Base-by-base conservation (phyloP, 2,329 filamentous ascomycete genomes). In the Pyrenochaeta sp. region DNA sequence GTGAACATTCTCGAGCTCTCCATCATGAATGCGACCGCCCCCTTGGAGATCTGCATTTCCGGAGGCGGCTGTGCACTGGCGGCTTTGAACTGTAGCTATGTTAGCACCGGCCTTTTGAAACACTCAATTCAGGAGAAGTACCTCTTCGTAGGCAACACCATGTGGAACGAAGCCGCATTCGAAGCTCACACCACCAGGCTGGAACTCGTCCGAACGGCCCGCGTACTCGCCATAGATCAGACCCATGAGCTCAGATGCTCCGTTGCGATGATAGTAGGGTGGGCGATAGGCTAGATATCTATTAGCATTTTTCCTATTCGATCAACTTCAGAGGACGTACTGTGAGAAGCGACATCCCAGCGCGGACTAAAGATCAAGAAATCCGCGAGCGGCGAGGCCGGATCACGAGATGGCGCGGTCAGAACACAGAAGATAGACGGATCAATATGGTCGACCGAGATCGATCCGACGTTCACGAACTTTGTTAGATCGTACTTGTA, bases 401-500 rank as follows among this genome's bases (percentile, higher is more conserved):
- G 74, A 58, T 85, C 80, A 63, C 84, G 79, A 2, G 85, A 85
- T 4, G 83, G 84, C 0, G 84, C 86, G 0, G 87, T 86, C 19
- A 89, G 78, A 2, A 89, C 87, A 30, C 86, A 92, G 78, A 90
- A 93, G 74, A 93, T 92, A 61, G 85, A 88, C 0, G 91, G 91
- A 71, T 93, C 91, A 0, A 90, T 90, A 71, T 93, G 91, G 74
- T 93, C 91, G 71, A 86, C 91, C 7, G 87, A 90, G 64, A 91
- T 87, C 53, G 84, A 87, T 22, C 90, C 91, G 44, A 93, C 88
- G 43, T 86, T 87, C 78, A 89, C 90, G 82, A 92, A 93, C 32
- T 90, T 86, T 27, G 88, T 89, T 0, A 93, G 83, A 68, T 93
- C 91, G 79, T 93, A 93, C 78, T 93, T 93, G 84, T 88, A 92